These are phyloP conservation scores for Colletotrichum zoysiae DNA, from an alignment of 2,329 filamentous ascomycete genomes.

Conservation along the genomic window DNA sequence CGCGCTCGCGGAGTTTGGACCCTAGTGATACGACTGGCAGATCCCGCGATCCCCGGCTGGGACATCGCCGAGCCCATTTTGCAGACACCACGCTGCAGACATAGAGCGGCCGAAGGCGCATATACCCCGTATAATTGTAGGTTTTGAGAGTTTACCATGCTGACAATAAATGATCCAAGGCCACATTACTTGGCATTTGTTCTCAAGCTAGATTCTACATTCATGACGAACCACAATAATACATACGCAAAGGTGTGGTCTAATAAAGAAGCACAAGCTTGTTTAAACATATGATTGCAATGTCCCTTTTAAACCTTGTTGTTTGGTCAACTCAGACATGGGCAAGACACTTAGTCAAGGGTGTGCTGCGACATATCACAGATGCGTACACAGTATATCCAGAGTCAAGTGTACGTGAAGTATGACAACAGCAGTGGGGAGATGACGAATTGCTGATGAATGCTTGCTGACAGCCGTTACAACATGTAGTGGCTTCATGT, in stretches of 20 bases:
- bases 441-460: constrained; percentile 12
- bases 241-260: constrained; percentile 1
- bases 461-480: not conserved
- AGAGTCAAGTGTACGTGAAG: not conserved
- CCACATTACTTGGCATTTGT: not conserved
- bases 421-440: not conserved
- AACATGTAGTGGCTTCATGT: not conserved
- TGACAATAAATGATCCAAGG: not conserved
- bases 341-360: not conserved
- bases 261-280: constrained; percentile 5
- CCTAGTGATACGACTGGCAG: not conserved
- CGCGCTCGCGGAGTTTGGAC: not conserved
- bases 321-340: not conserved
- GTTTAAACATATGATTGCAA: not conserved
- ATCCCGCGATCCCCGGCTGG: not conserved
- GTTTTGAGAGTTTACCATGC: not conserved
- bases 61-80: not conserved
- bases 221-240: too few species aligned
- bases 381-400: constrained; percentile 1
- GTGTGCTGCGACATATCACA: not conserved
- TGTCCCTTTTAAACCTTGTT: not conserved
- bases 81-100: not conserved
- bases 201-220: not conserved
- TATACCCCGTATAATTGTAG: too few species aligned
- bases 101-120: not conserved